phyloP scores from a whole-genome alignment of 2,329 filamentous ascomycete species.

The Fusarium dimerum region DNA sequence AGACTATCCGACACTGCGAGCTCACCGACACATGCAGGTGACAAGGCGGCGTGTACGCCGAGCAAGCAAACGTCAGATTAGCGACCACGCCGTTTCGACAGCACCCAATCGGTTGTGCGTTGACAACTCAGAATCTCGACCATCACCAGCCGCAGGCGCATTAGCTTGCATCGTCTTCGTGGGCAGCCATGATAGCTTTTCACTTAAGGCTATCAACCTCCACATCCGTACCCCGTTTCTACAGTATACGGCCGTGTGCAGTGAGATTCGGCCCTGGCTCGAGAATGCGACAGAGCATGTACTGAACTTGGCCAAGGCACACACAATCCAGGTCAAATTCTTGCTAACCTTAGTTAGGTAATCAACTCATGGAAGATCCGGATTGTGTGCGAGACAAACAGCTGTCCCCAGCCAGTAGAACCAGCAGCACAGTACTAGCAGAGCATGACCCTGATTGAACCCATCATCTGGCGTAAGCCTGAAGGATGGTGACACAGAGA shows the following conservation, averaged over 20 bases:
- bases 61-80: constrained; percentile 27
- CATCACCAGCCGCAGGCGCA: constrained; percentile 17
- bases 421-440: too few species aligned
- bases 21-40: constrained; percentile 24
- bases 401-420: too few species aligned
- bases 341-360: too few species aligned
- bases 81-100: constrained; percentile 24
- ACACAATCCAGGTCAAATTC: too few species aligned
- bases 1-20: constrained; percentile 20
- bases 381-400: too few species aligned
- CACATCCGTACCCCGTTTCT: too few species aligned
- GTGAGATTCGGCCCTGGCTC: too few species aligned
- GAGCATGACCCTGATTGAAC: too few species aligned
- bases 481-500: constrained; percentile 33
- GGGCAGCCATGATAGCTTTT: constrained; percentile 25
- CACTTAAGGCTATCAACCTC: constrained; percentile 14
- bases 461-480: constrained; percentile 19
- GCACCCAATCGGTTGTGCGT: constrained; percentile 26
- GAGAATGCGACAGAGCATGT: too few species aligned
- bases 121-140: constrained; percentile 27
- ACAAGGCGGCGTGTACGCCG: constrained; percentile 18
- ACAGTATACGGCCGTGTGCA: too few species aligned
- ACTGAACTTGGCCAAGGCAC: too few species aligned
- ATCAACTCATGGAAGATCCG: too few species aligned
- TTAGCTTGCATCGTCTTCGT: constrained; percentile 18